Evolutionary conservation across 2,329 filamentous ascomycete species (phyloP), one percentile per base, ranked within the genome.

Genomic region (Exophiala lecanii-corni): DNA sequence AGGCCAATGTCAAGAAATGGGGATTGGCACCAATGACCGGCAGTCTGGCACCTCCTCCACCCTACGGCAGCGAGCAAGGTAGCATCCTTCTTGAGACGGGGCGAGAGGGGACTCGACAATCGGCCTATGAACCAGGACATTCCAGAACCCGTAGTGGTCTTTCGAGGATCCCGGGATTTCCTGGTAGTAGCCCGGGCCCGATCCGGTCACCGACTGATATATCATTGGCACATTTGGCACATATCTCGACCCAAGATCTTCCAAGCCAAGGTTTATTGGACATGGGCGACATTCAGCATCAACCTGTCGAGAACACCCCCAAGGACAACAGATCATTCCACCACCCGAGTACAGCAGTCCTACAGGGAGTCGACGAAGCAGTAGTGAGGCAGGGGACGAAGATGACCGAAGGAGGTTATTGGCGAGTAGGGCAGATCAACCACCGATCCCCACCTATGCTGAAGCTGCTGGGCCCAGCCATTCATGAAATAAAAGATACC

Each of bases 1-100:
- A 98, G 67, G 92, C 91, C 50, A 98, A 98, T 59, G 92, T 98
- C 48, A 98, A 98, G 79, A 98, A 97, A 73, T 98, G 92, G 92
- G 92, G 92, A 2, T 72, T 98, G 42, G 92, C 92, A 36, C 92
- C 92, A 4, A 94, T 94, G 77, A 96, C 88, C 1, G 92, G 92
- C 46, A 95, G 88, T 59, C 74, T 98, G 47, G 92, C 92, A 19
- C 92, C 92, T 12, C 92, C 92, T 32, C 92, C 92, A 38, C 92
- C 92, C 1, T 98, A 98, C 61, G 92, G 92, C 36, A 95, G 88
- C 50, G 92, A 97, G 68, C 89, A 95, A 66, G 92, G 92, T 57
- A 96, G 89, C 61, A 96, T 98, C 55, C 73, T 98, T 19, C 77
- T 98, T 9, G 92, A 96, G 62, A 82, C 87, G 4, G 92, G 92